phyloP scores from a whole-genome alignment of 352 stramenopile species.

The Globisporangium emineosum region DNA sequence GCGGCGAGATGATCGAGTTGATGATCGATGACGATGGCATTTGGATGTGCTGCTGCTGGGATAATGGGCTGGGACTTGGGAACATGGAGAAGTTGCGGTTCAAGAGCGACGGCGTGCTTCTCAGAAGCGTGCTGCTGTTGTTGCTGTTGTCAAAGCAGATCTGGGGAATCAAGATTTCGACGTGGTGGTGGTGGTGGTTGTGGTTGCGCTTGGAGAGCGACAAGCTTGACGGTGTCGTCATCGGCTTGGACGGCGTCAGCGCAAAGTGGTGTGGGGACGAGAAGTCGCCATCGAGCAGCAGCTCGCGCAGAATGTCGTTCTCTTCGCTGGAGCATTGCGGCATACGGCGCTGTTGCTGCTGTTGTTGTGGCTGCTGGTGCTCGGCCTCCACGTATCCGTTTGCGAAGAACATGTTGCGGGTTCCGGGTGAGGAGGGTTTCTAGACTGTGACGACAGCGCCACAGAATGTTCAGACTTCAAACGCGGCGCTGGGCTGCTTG shows the following conservation, averaged over 20 bases:
- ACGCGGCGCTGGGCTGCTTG: background rate
- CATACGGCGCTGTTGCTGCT: slow-evolving; percentile 29
- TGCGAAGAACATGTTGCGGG: slow-evolving; percentile 60
- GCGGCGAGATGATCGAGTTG: slow-evolving; percentile 72
- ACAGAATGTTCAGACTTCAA: slow-evolving; percentile 17
- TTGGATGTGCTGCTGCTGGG: slow-evolving; percentile 23
- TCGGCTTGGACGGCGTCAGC: slow-evolving; percentile 42
- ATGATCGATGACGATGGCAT: slow-evolving; percentile 39
- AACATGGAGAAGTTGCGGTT: slow-evolving; percentile 34
- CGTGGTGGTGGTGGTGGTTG: slow-evolving; percentile 47
- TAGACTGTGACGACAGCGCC: slow-evolving; percentile 10
- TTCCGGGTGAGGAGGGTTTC: slow-evolving; percentile 14
- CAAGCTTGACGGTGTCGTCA: slow-evolving; percentile 17
- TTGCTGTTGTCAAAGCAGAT: slow-evolving; percentile 66
- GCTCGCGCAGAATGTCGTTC: slow-evolving; percentile 70
- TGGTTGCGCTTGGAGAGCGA: slow-evolving; percentile 39
- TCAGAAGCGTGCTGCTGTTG: slow-evolving; percentile 42
- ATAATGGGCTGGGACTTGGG: slow-evolving; percentile 35
- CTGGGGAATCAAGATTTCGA: slow-evolving; percentile 68
- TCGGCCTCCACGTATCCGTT: slow-evolving; percentile 68
- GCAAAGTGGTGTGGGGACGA: slow-evolving; percentile 54
- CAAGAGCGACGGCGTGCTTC: slow-evolving; percentile 56
- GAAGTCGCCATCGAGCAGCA: slow-evolving; percentile 69
- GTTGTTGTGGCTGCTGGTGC: slow-evolving; percentile 7
- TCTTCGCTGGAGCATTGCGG: slow-evolving; percentile 49